Conservation (phyloP, 169 alveolate genomes). For the Plasmodium cynomolgi region DNA sequence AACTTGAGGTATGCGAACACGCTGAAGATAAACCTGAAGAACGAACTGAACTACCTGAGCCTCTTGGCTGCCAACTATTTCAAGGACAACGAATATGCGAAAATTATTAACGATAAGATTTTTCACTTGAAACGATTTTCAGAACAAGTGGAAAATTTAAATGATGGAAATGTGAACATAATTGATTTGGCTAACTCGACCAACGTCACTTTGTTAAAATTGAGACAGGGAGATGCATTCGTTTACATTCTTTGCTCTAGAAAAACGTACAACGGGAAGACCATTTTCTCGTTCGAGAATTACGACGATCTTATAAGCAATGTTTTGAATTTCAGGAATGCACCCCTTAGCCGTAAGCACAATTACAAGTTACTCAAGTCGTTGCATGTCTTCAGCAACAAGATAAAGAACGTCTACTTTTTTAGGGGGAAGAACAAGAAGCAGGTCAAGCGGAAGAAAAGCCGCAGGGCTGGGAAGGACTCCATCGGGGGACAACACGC, state of each 20-base stretch:
- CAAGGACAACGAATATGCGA: constrained; percentile 35
- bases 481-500: neutral
- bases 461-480: neutral
- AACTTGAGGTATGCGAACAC: constrained; percentile 2
- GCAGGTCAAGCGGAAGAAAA: neutral
- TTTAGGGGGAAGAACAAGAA: neutral
- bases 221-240: constrained; percentile 18
- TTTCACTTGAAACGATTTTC: constrained; percentile 32
- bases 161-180: constrained; percentile 34
- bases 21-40: neutral
- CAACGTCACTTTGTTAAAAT: constrained; percentile 45
- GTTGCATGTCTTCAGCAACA: constrained; percentile 8
- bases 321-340: constrained; percentile 32
- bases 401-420: neutral
- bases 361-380: constrained; percentile 25
- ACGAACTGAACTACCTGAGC: constrained; percentile 62
- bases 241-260: constrained; percentile 53
- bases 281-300: constrained; percentile 58
- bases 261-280: constrained; percentile 66
- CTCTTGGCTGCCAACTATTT: constrained; percentile 41
- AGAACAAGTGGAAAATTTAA: constrained; percentile 52
- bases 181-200: constrained; percentile 34
- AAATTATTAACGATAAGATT: constrained; percentile 36
- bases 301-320: constrained; percentile 48
- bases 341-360: constrained; percentile 15